Conservation (phyloP, 352 stramenopile genomes). For the Pythium brachiatum region DNA sequence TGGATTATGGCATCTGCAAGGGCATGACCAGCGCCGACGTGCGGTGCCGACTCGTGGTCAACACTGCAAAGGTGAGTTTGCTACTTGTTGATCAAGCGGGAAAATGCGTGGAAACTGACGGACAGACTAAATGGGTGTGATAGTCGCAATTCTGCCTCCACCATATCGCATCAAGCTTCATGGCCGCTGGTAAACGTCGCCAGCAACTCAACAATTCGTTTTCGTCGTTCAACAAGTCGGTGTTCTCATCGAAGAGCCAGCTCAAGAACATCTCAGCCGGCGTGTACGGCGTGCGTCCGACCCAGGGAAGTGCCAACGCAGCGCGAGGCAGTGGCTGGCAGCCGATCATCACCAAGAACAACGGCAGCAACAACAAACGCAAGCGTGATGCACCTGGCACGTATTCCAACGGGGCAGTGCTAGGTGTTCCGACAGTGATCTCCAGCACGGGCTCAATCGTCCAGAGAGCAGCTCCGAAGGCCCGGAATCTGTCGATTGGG, state of each 20-base stretch:
- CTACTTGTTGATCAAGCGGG: neutral
- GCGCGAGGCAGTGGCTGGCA: constrained; percentile 28
- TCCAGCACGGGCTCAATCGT: constrained; percentile 45
- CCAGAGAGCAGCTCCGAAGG: constrained; percentile 26
- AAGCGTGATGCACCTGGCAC: constrained; percentile 31
- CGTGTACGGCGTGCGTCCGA: constrained; percentile 52
- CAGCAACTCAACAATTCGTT: constrained; percentile 78
- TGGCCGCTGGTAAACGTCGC: constrained; percentile 59
- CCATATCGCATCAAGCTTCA: constrained; percentile 73
- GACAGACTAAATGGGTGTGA: neutral
- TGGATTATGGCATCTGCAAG: constrained; percentile 83
- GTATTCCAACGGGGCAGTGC: constrained; percentile 14
- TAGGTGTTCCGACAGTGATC: constrained; percentile 50
- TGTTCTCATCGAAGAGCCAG: constrained; percentile 51
- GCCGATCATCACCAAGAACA: constrained; percentile 22
- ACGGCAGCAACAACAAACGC: constrained; percentile 38
- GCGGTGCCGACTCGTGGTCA: constrained; percentile 69
- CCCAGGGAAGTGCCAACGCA: constrained; percentile 12
- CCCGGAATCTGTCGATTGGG: neutral
- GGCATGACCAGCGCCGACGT: constrained; percentile 53
- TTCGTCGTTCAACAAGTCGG: constrained; percentile 56
- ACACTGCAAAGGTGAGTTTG: constrained; percentile 55
- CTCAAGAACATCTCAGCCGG: constrained; percentile 78
- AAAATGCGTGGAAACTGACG: neutral
- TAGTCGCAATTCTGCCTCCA: constrained; percentile 77